Conservation (phyloP, 495 filamentous ascomycete genomes). For the Xylaria venustula region DNA sequence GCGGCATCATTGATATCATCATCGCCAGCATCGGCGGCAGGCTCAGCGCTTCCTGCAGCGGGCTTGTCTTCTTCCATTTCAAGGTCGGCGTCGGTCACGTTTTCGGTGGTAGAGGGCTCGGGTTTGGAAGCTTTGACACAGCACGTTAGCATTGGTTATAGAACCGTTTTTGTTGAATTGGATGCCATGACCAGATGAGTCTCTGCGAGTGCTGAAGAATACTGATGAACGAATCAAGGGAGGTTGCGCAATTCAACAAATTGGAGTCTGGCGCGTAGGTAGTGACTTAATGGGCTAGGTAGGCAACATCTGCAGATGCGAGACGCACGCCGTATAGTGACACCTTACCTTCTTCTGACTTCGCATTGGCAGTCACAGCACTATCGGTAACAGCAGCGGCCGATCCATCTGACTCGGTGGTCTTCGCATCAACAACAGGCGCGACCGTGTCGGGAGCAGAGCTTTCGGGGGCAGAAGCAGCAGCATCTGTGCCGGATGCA, state of each 20-base stretch:
- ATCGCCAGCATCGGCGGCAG: slow-evolving; percentile 22
- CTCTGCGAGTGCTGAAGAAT: too few relatives aligned
- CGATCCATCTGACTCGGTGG: slow-evolving; percentile 18
- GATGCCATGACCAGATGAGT: background rate
- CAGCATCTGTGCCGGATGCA: background rate
- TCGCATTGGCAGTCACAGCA: slow-evolving; percentile 11
- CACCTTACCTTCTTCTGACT: slow-evolving; percentile 28
- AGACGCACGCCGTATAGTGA: slow-evolving; percentile 4
- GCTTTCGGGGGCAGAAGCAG: slow-evolving; percentile 13
- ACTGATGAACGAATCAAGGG: too few relatives aligned
- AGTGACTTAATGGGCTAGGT: background rate
- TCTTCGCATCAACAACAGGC: slow-evolving; percentile 24
- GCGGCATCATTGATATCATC: slow-evolving; percentile 22
- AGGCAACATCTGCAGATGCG: background rate
- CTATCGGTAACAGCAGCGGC: slow-evolving; percentile 8
- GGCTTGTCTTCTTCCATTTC: slow-evolving; percentile 35
- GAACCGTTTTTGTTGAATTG: background rate
- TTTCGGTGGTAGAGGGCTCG: slow-evolving; percentile 16
- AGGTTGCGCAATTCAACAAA: too few relatives aligned
- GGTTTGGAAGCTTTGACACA: slow-evolving; percentile 5
- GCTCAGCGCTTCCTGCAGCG: slow-evolving; percentile 20
- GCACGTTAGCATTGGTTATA: slow-evolving; percentile 3
- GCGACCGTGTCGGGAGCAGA: slow-evolving; percentile 23
- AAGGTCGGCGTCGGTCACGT: slow-evolving; percentile 30
- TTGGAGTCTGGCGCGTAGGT: too few relatives aligned